phyloP scores from a whole-genome alignment of 768 basidiomycete species.

The Mycena vitilis region DNA sequence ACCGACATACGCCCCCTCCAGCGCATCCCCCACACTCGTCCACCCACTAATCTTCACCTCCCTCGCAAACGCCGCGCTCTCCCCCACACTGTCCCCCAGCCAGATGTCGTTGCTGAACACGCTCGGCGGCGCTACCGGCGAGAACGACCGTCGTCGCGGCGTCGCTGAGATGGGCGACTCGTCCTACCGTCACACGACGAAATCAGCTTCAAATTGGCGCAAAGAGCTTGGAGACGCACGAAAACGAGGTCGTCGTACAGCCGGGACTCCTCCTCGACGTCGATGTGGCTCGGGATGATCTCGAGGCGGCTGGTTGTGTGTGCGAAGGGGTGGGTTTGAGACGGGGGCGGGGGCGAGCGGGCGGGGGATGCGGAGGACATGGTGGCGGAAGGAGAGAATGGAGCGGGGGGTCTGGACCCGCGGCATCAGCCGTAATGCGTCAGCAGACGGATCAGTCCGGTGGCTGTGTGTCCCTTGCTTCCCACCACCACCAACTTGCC shows the following conservation, averaged over 20 bases:
- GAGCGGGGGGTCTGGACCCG: too few relatives aligned
- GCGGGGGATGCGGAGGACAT: conserved; percentile 14
- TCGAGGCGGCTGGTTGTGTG: conserved; percentile 52
- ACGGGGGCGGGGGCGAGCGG: neutral
- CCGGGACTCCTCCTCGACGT: conserved; percentile 74
- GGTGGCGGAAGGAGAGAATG: neutral
- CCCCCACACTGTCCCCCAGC: conserved; percentile 70
- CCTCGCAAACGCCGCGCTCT: conserved; percentile 67
- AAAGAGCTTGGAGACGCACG: conserved; percentile 44
- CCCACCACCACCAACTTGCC: too few relatives aligned
- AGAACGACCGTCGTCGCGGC: conserved; percentile 39
- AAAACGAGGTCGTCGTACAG: conserved; percentile 75
- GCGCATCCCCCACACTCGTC: conserved; percentile 77
- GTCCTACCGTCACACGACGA: conserved; percentile 18
- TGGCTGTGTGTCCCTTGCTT: too few relatives aligned
- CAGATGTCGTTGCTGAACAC: conserved; percentile 78
- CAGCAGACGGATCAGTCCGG: too few relatives aligned
- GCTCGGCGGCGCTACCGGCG: conserved; percentile 57
- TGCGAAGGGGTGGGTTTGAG: conserved; percentile 15
- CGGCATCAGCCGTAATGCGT: too few relatives aligned
- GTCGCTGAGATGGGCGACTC: conserved; percentile 23
- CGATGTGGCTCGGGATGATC: conserved; percentile 66
- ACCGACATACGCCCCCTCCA: conserved; percentile 76
- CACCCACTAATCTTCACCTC: conserved; percentile 76
- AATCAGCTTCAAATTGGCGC: neutral